These are phyloP conservation scores for Cladophialophora psammophila DNA, from an alignment of 2,329 filamentous ascomycete species.

Conservation along the genomic window DNA sequence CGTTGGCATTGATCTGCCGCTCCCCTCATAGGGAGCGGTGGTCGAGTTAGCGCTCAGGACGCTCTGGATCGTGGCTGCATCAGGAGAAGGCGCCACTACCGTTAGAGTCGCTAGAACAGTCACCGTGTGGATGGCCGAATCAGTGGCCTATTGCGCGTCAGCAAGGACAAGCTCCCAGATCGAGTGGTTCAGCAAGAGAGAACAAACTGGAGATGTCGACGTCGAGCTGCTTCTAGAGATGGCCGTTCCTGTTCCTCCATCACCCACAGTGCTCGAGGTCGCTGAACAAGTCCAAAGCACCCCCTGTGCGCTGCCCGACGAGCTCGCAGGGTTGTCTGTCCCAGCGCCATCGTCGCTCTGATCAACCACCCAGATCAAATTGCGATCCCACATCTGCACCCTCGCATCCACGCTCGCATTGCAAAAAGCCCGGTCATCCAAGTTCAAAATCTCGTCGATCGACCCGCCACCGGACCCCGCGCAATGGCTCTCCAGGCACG, in stretches of 20 bases:
- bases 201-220: background rate
- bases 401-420: background rate
- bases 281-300: background rate
- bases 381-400: slow-evolving; percentile 1
- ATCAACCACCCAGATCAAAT: background rate
- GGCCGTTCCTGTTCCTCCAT: background rate
- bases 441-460: background rate
- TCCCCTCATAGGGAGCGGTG: background rate
- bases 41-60: background rate
- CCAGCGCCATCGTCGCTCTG: too few relatives aligned
- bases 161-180: background rate
- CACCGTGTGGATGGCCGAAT: background rate
- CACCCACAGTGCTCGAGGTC: background rate
- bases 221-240: background rate
- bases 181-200: too few relatives aligned
- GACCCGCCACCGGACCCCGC: background rate
- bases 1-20: background rate
- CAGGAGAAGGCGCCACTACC: background rate
- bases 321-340: background rate
- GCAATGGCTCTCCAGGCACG: background rate
- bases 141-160: background rate
- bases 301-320: background rate
- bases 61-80: background rate
- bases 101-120: background rate
- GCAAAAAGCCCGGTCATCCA: background rate